Percentiles rank a stretch among this genome's conserved stretches.
These are phyloP conservation scores for Fusarium stilboides DNA, from an alignment of 2,329 filamentous ascomycete species.

Conservation along the genomic window DNA sequence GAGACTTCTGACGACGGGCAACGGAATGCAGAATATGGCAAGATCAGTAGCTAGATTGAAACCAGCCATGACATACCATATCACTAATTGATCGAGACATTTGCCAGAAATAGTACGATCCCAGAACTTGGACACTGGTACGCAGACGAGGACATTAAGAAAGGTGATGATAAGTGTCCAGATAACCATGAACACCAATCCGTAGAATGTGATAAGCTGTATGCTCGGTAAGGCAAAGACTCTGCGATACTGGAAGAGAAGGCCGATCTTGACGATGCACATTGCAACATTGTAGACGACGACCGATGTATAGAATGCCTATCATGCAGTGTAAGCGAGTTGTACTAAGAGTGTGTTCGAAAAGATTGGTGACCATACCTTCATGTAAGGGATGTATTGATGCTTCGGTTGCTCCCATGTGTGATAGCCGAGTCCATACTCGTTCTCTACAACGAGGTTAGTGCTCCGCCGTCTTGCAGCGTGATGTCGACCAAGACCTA, in stretches of 20 bases:
- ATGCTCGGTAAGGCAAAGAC: conserved; percentile 21
- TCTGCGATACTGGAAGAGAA: conserved; percentile 30
- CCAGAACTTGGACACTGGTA: conserved; percentile 34
- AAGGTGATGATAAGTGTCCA: conserved; percentile 28
- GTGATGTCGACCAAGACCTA: neutral
- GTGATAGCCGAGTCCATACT: conserved; percentile 29
- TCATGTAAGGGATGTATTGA: conserved; percentile 26
- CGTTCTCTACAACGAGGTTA: conserved; percentile 8
- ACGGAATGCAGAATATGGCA: conserved; percentile 15
- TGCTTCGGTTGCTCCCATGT: conserved; percentile 18
- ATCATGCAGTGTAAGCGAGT: neutral
- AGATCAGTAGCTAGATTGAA: conserved; percentile 28
- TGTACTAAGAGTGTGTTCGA: neutral
- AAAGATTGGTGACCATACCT: neutral
- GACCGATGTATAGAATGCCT: conserved; percentile 29
- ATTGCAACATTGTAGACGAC: conserved; percentile 29
- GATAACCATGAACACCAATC: conserved; percentile 5
- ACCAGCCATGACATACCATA: conserved; percentile 34
- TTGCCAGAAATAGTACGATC: neutral
- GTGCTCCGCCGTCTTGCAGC: neutral
- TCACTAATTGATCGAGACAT: conserved; percentile 3
- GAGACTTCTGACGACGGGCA: conserved; percentile 23
- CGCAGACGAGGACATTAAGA: conserved; percentile 20
- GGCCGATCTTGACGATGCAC: conserved; percentile 27
- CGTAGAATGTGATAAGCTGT: conserved; percentile 8